Evolutionary conservation across 495 filamentous ascomycete genomes (phyloP), one percentile per base, ranked within the genome.

Genomic region (Oidiodendron maius): DNA sequence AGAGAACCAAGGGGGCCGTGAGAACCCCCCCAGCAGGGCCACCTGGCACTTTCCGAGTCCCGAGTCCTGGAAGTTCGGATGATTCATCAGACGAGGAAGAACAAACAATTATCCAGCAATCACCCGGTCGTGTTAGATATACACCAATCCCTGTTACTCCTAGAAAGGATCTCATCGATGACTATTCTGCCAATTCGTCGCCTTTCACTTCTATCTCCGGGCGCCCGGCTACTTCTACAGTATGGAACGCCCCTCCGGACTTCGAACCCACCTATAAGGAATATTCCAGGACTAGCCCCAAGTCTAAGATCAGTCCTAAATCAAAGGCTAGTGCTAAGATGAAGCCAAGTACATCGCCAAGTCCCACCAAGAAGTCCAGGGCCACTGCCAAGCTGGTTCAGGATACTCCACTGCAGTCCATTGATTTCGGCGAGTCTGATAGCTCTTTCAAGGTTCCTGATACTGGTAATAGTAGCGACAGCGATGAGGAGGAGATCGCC

Each of bases 61-160:
- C 44, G 6, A 11, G 25, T 46, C 24, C 30, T 13, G 25, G 32
- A n/a, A 37, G 32, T n/a, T 46, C 44, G 8, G 44, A 46, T 6
- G 32, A 46, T 21, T 24, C 40, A 20, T 24, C 40, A 20, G 21
- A 30, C 12, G 26, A 30, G 12, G 26, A 30, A 5, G 26, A 30
- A 30, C n/a, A n/a, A n/a, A n/a, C n/a, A n/a, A 12, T 30, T 5
- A 30, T 30, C 12, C 5, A 12, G 5, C 5, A 12, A 5, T 12
- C 5, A 5, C 26, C 26, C 5, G 38, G 3, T 5, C 38, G 20
- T 22, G n/a, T 15, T 38, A 6, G 35, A 38, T 6, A 38, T 5
- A n/a, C 17, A 6, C n/a, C 35, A 5, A 15, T 15, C 17, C 35
- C 17, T 6, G 8, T 6, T 15, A 15, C 8, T 38, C 4, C 17